Base-by-base conservation (phyloP, 495 filamentous ascomycete species). In the Cercophora samala region DNA sequence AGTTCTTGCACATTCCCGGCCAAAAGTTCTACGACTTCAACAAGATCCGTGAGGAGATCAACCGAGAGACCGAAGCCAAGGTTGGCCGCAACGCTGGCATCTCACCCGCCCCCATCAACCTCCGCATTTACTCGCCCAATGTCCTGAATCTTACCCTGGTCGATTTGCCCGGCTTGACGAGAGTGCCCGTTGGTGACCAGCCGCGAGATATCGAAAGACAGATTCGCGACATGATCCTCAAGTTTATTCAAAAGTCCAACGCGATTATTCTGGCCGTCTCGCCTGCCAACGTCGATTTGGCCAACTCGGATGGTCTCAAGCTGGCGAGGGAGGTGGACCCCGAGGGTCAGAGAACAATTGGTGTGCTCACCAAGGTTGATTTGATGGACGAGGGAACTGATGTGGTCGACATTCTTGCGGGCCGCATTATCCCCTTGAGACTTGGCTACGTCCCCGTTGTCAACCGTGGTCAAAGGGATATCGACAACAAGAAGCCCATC, bases 371-470 rank as follows among this genome's bases (percentile, higher is more conserved):
- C 64, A 99, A 99, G 84, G 93, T 99, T 63, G 96, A 99, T 79
- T 82, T 99, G 78, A 99, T 99, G 96, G 96, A 99, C 79, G 93
- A 97, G 29, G 96, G 96, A 51, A 99, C 96, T 46, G 96, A 99
- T 75, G 96, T 99, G 19, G 95, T 99, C 70, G 96, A 99, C 82
- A 99, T 99, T 83, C 86, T 99, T 72, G 95, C 96, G 72, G 96
- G 96, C 66, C 90, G 96, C 74, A 95, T 99, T 79, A 98, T 99
- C 76, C 96, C 96, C 19, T 77, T 99, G 70, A 90, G 96, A 65
- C 79, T 99, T 66, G 96, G 96, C 69, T 99, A 99, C 76, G 96
- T 99, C 21, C 96, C 96, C 6, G 96, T 99, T 23, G 96, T 99
- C 73, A 99, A 99, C 84, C 87, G 95, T 80, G 95, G 95, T n/a